Evolutionary conservation across 192 early-diverging fungal species (phyloP).

Genomic region (Coemansia interrupta): DNA sequence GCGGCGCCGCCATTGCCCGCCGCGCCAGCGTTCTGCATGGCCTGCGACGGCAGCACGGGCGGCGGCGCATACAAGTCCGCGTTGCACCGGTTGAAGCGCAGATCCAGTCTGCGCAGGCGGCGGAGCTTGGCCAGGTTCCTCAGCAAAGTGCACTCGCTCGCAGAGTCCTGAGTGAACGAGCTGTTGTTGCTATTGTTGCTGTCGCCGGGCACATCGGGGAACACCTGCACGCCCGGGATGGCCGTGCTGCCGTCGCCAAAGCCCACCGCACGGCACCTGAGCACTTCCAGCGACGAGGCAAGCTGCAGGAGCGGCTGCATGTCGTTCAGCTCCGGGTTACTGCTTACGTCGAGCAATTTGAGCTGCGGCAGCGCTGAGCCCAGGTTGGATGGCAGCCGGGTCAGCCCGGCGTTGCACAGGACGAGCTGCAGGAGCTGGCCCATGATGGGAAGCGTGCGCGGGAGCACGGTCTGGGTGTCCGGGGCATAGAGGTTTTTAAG

Average conservation of each 20-base stretch:
- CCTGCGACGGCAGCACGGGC: background rate
- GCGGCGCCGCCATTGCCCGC: background rate
- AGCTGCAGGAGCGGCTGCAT: constrained; percentile 34
- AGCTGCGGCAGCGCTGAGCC: constrained; percentile 38
- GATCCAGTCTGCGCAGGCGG: constrained; percentile 29
- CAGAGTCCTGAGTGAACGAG: background rate
- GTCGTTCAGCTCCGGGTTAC: constrained; percentile 40
- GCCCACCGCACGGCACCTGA: constrained; percentile 38
- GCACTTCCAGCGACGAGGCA: constrained; percentile 32
- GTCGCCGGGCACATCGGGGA: constrained; percentile 9
- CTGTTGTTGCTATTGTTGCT: background rate
- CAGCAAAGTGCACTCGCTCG: constrained; percentile 16
- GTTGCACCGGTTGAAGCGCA: constrained; percentile 46
- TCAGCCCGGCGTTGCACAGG: constrained; percentile 34
- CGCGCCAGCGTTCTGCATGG: background rate
- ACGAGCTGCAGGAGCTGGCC: constrained; percentile 36
- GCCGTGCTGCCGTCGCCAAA: constrained; percentile 16
- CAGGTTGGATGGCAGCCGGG: constrained; percentile 34
- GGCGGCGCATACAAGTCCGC: constrained; percentile 38
- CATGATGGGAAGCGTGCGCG: constrained; percentile 32
- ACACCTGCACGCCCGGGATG: constrained; percentile 11
- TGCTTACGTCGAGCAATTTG: constrained; percentile 43
- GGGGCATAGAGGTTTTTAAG: constrained; percentile 51
- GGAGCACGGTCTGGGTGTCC: constrained; percentile 35
- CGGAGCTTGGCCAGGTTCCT: constrained; percentile 21